These are phyloP conservation scores for Lojkania enalia DNA, from an alignment of 2,329 filamentous ascomycete genomes.

Conservation along the genomic window DNA sequence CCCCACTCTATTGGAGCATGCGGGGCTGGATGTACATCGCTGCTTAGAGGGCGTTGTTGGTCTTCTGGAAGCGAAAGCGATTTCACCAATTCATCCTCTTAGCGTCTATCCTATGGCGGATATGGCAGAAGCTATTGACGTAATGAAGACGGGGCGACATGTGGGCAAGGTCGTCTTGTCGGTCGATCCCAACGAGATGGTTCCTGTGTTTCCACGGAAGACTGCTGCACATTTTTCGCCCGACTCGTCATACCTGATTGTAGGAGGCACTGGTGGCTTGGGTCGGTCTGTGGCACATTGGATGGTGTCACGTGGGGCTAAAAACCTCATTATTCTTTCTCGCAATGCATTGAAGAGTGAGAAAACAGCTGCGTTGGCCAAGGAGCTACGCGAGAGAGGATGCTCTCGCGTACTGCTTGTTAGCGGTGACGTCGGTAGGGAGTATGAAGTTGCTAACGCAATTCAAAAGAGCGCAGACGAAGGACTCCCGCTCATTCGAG, in stretches of 20 bases:
- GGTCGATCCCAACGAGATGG: slow-evolving; percentile 5
- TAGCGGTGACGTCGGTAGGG: not conserved
- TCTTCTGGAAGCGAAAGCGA: not conserved
- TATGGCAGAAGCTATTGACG: not conserved
- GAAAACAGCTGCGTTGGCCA: not conserved
- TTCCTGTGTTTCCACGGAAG: slow-evolving; percentile 6
- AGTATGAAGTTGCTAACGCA: not conserved
- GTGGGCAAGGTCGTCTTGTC: slow-evolving; percentile 15
- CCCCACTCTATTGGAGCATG: slow-evolving; percentile 44
- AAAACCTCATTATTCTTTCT: slow-evolving; percentile 18
- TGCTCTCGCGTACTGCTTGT: not conserved
- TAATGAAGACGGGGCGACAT: not conserved
- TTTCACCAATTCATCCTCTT: not conserved
- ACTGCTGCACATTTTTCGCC: not conserved
- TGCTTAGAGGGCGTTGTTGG: not conserved
- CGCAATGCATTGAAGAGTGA: slow-evolving; percentile 2
- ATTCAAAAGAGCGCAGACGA: not conserved
- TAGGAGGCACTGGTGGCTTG: slow-evolving; percentile 22
- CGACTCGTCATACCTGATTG: slow-evolving; percentile 22
- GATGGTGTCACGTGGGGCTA: slow-evolving; percentile 19
- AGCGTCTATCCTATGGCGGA: not conserved
- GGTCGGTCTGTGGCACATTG: slow-evolving; percentile 18
- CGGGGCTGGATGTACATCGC: slow-evolving; percentile 10
- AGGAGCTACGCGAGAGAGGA: not conserved
- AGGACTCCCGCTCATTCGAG: not conserved